Evolutionary conservation across 305 asterid species (phyloP), one percentile per base, ranked within the genome.

Genomic region (Fraxinus floribunda): DNA sequence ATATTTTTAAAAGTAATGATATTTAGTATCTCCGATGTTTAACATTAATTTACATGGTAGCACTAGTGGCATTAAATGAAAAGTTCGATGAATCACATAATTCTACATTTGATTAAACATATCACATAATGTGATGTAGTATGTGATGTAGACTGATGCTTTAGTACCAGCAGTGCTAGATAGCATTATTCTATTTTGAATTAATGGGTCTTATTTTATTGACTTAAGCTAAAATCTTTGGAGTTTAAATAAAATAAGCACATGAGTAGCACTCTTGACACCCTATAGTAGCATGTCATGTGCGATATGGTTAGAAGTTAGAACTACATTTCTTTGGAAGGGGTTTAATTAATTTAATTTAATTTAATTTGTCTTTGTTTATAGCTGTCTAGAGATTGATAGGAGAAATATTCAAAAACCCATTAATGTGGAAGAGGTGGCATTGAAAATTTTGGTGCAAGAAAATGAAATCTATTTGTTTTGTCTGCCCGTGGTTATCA

Each of bases 401-500:
- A 52, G 20, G 39, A 68, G 22, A 68, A 68, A 68, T 68, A 10
- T 74, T 66, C 11, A 57, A 66, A 29, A 71, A 49, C 34, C 83
- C 77, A 76, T 38, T 29, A 68, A 35, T 78, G 72, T 75, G 80
- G 80, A 73, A 68, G 57, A 60, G 39, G 6, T 73, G 70, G 29
- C 66, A 35, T 73, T 62, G 62, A 36, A 52, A 52, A 52, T 52
- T 16, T 13, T 52, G 5, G 60, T 20, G 71, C 26, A 60, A 8
- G 71, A 60, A 1, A 41, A 44, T 41, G 22, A 77, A 70, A 79
- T 72, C 39, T 72, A 32, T 34, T 83, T 18, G 74, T 36, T 34
- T 32, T 82, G 79, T 81, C 1, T 84, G 81, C 70, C 83, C 80
- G 83, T 82, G 82, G 62, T 80, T 84, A 84, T 84, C 86, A 84